A percentile compares a stretch with the other conserved stretches of the same genome.
These are phyloP conservation scores for Euphrasia arctica DNA, from an alignment of 305 asterid species.

Conservation along the genomic window DNA sequence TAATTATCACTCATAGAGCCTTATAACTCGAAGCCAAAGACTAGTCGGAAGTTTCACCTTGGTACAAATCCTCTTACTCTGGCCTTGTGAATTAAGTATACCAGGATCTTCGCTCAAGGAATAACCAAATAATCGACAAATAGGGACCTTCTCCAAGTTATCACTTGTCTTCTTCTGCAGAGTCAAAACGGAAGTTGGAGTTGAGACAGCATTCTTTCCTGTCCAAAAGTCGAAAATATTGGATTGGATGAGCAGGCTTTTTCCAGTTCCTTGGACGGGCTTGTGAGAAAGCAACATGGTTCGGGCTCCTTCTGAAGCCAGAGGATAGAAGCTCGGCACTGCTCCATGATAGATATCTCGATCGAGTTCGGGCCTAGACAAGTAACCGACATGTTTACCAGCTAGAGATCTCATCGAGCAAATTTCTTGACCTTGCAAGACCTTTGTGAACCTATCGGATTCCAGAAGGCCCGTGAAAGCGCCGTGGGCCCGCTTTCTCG, in stretches of 20 bases:
- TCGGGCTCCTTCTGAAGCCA: constrained; percentile 82
- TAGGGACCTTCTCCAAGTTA: constrained; percentile 37
- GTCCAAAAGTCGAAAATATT: constrained; percentile 44
- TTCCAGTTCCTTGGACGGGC: constrained; percentile 45
- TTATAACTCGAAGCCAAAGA: not conserved
- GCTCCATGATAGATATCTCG: constrained; percentile 46
- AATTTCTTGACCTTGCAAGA: constrained; percentile 99
- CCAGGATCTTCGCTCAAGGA: constrained; percentile 64
- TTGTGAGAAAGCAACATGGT: constrained; percentile 49
- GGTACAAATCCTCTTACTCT: constrained; percentile 80
- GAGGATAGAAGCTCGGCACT: constrained; percentile 64
- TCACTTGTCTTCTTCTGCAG: constrained; percentile 36
- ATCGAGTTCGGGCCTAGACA: constrained; percentile 60
- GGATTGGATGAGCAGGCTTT: constrained; percentile 49
- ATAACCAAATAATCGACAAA: constrained; percentile 77
- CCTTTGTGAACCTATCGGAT: constrained; percentile 49
- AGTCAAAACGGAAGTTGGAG: constrained; percentile 40
- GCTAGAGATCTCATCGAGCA: constrained; percentile 75
- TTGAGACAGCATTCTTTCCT: constrained; percentile 34
- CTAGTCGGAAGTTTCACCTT: constrained; percentile 45
- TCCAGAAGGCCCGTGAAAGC: constrained; percentile 83
- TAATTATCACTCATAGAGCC: constrained; percentile 23
- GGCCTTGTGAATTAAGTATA: constrained; percentile 47
- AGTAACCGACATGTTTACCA: constrained; percentile 46
- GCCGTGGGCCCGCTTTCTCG: constrained; percentile 56